Percentiles rank a stretch among this genome's conserved stretches.
phyloP scores from a whole-genome alignment of 495 filamentous ascomycete species.

The Trichoderma erinaceum region DNA sequence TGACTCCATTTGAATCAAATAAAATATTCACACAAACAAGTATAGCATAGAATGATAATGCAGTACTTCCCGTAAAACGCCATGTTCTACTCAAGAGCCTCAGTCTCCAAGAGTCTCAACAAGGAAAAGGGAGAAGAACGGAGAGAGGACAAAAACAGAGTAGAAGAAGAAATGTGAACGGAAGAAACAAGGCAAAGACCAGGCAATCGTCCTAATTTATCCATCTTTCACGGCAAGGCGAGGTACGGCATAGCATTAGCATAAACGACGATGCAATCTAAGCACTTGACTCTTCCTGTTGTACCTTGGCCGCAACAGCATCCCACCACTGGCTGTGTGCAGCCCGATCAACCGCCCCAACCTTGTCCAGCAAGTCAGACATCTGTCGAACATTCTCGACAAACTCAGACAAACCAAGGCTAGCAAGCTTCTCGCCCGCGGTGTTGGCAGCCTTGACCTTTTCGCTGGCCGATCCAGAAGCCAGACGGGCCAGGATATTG shows the following conservation, averaged over 20 bases:
- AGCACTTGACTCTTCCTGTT: slow-evolving; percentile 25
- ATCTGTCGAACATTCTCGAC: slow-evolving; percentile 75
- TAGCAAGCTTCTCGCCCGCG: slow-evolving; percentile 75
- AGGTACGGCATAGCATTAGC: too few relatives aligned
- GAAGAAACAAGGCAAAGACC: too few relatives aligned
- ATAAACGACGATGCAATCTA: background rate
- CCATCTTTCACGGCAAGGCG: background rate
- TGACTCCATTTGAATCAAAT: too few relatives aligned
- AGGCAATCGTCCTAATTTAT: background rate
- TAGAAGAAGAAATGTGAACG: background rate
- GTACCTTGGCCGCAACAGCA: slow-evolving; percentile 46
- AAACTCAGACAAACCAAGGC: slow-evolving; percentile 81
- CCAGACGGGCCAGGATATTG: slow-evolving; percentile 71
- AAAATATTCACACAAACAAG: background rate
- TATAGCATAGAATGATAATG: background rate
- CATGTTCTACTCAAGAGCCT: background rate
- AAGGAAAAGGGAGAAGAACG: background rate
- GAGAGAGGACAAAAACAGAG: background rate
- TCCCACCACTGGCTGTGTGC: slow-evolving; percentile 81
- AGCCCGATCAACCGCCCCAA: slow-evolving; percentile 72
- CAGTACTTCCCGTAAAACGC: slow-evolving; percentile 1
- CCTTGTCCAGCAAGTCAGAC: slow-evolving; percentile 68
- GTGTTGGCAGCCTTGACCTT: slow-evolving; percentile 72
- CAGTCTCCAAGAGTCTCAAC: background rate
- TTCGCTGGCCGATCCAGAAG: slow-evolving; percentile 70